Evolutionary conservation across 2,329 filamentous ascomycete species (phyloP), one percentile per base, ranked within the genome.

Genomic region (Aspergillus flavus): DNA sequence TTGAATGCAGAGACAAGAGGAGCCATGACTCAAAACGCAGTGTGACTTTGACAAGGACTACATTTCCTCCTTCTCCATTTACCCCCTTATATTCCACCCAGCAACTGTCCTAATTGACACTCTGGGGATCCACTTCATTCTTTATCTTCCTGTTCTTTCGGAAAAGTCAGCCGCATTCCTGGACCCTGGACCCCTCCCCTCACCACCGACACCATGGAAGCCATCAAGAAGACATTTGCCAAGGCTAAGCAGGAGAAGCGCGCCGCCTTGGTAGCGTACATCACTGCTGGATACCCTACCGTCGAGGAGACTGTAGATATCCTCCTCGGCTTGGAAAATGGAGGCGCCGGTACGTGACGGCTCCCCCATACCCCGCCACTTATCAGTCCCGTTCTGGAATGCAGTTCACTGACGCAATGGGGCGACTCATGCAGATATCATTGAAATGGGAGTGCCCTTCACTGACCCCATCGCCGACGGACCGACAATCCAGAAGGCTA

Each of bases 381-480:
- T 39, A 23, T 54, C 12, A 23, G 23, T 36, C 19, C 57, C 30
- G n/a, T 57, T 39, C 23, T 41, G 39, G 34, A 55, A 34, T 39
- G 30, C 32, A 41, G 39, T 57, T 34, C 19, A 28, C 39, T 62
- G 19, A 62, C 54, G 48, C n/a, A 23, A 36, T 45, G 3, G 30
- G 50, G n/a, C 19, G 28, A 26, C 32, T 53, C n/a, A 26, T 70
- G 66, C 70, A 93, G 95, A 99, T 79, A 84, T 99, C 64, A 96
- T 99, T 73, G 95, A 99, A 80, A 88, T 99, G 70, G 95, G 94
- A 67, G 89, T 97, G 61, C 95, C 95, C 58, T 99, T 99, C 82
- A 97, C 94, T 73, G 95, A 99, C 78, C 95, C 95, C 63, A 98
- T 98, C 79, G 95, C 94, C 71, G 95, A 99, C 80, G 95, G 95